These are phyloP conservation scores for Sarcodon aspratus DNA, from an alignment of 768 basidiomycete genomes.

Conservation along the genomic window DNA sequence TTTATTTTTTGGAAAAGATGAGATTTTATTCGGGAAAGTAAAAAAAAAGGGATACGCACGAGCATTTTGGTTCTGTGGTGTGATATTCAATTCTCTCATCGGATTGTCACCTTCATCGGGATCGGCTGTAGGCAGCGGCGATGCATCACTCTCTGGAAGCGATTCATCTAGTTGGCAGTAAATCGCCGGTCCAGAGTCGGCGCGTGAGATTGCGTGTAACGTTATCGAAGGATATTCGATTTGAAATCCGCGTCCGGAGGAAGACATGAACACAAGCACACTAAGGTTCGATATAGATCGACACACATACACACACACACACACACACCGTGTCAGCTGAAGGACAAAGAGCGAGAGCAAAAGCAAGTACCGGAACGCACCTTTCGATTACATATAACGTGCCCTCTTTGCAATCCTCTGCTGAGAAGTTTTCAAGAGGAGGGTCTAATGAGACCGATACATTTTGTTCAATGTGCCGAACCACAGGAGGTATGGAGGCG, in stretches of 20 bases:
- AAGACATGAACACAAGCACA: conserved; percentile 66
- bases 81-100: conserved; percentile 76
- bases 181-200: conserved; percentile 53
- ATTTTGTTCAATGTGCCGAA: conserved; percentile 62
- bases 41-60: conserved; percentile 34
- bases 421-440: conserved; percentile 44
- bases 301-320: background rate
- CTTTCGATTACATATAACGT: conserved; percentile 81
- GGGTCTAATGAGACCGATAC: conserved; percentile 67
- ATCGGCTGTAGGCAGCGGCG: conserved; percentile 7
- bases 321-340: background rate
- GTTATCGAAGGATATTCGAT: conserved; percentile 86
- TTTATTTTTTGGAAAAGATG: background rate
- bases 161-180: conserved; percentile 90
- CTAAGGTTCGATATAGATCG: conserved; percentile 24
- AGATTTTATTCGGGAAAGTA: background rate
- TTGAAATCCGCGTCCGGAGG: conserved; percentile 63
- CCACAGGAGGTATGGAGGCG: conserved; percentile 71
- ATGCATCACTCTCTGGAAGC: conserved; percentile 13
- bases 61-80: conserved; percentile 44
- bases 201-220: conserved; percentile 84
- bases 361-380: conserved; percentile 25
- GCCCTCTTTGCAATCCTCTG: conserved; percentile 43
- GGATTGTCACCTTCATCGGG: conserved; percentile 32
- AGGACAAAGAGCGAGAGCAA: background rate